These are phyloP conservation scores for Beauveria sp. DNA, from an alignment of 2,329 filamentous ascomycete species.

Conservation along the genomic window DNA sequence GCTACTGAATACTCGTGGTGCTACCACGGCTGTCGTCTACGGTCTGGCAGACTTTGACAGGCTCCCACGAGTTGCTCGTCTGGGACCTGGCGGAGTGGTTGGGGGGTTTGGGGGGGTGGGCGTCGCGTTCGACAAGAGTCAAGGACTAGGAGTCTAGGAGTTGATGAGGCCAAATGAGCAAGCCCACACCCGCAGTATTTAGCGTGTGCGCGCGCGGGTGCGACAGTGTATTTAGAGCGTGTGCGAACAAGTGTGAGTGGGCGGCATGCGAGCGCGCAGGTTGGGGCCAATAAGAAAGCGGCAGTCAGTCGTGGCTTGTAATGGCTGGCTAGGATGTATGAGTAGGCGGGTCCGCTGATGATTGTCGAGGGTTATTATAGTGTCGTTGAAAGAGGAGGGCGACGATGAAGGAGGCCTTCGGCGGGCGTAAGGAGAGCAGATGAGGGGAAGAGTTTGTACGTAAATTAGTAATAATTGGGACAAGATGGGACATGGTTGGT, in stretches of 20 bases:
- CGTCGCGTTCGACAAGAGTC: neutral
- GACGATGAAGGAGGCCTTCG: neutral
- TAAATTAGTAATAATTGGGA: neutral
- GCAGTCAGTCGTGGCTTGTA: neutral
- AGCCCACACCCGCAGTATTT: constrained; percentile 7
- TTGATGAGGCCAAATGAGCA: neutral
- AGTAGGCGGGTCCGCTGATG: neutral
- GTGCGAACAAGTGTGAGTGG: constrained; percentile 5
- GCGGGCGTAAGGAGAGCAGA: neutral
- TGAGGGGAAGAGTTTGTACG: neutral
- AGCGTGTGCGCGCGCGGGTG: constrained; percentile 7
- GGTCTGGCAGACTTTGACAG: no score
- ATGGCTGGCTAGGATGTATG: neutral
- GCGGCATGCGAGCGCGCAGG: neutral
- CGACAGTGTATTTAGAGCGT: constrained; percentile 5
- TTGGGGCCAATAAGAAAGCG: neutral
- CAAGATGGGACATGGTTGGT: neutral
- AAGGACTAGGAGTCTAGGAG: neutral
- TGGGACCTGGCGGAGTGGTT: neutral
- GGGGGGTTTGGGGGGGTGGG: neutral
- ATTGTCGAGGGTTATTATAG: neutral
- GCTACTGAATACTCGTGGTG: neutral
- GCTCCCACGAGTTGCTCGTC: neutral
- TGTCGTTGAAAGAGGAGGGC: neutral
- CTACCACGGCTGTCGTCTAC: neutral